phyloP scores from a whole-genome alignment of 164 flowering plant species.

The Liquidambar formosana region DNA sequence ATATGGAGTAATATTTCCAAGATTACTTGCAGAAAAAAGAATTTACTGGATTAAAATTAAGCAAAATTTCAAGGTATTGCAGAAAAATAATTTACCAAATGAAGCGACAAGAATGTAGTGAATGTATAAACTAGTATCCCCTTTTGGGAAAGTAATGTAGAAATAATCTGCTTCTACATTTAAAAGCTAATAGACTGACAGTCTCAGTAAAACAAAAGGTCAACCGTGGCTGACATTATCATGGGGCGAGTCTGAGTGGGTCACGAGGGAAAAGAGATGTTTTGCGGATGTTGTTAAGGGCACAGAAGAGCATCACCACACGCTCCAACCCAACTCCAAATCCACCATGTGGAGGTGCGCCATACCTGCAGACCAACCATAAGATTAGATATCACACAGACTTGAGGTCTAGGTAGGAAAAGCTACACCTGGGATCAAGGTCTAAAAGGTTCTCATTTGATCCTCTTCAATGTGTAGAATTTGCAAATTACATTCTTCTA shows the following conservation, averaged over 20 bases:
- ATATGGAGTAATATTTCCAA: no score
- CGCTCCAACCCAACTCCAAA: slow-evolving; percentile 93
- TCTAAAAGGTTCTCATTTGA: not conserved
- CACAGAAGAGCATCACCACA: slow-evolving; percentile 91
- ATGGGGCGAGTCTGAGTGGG: slow-evolving; percentile 73
- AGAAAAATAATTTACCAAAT: no score
- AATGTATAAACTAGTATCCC: no score
- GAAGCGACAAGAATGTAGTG: no score
- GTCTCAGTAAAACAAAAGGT: no score
- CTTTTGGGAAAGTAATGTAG: no score
- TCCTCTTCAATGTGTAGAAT: not conserved
- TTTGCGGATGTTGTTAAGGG: slow-evolving; percentile 74
- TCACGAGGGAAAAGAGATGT: slow-evolving; percentile 87
- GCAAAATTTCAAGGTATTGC: no score
- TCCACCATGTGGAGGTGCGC: slow-evolving; percentile 87
- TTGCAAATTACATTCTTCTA: not conserved
- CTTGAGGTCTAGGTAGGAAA: not conserved
- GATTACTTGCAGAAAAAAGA: no score
- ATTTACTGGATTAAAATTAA: no score
- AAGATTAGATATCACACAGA: not conserved
- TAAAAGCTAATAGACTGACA: no score
- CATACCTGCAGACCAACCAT: slow-evolving; percentile 50
- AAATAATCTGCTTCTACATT: no score
- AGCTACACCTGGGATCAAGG: no score
- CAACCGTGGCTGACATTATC: not conserved